Conservation (phyloP, 179 eudicot genomes). For the Heliamphora pulchella region DNA sequence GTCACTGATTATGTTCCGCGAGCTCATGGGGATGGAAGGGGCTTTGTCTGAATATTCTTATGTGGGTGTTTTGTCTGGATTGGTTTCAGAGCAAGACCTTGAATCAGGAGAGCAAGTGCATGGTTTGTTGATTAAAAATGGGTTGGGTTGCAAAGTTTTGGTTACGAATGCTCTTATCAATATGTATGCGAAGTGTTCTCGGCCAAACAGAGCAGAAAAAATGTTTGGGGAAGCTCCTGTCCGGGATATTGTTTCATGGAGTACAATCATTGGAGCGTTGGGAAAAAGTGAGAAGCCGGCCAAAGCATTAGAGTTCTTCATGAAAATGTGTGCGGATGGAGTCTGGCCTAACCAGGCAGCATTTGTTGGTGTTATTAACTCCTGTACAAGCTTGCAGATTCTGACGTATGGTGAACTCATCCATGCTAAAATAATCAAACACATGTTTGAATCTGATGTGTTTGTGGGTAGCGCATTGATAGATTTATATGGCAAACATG, state of each 20-base stretch:
- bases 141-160: slow-evolving; percentile 28
- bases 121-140: slow-evolving; percentile 47
- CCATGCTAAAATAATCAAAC: slow-evolving; percentile 51
- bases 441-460: slow-evolving; percentile 36
- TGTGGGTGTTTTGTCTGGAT: slow-evolving; percentile 48
- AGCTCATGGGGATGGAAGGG: slow-evolving; percentile 32
- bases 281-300: slow-evolving; percentile 35
- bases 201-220: slow-evolving; percentile 31
- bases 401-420: slow-evolving; percentile 39
- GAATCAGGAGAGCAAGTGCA: slow-evolving; percentile 51
- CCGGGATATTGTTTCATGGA: slow-evolving; percentile 61
- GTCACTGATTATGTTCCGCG: slow-evolving; percentile 37
- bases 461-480: slow-evolving; percentile 60
- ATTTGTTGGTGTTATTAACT: slow-evolving; percentile 36
- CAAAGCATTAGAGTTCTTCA: slow-evolving; percentile 40
- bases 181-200: slow-evolving; percentile 46
- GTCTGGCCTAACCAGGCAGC: slow-evolving; percentile 46
- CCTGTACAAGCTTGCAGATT: slow-evolving; percentile 33
- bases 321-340: slow-evolving; percentile 27
- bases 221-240: slow-evolving; percentile 31
- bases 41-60: slow-evolving; percentile 41
- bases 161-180: slow-evolving; percentile 49
- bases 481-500: slow-evolving; percentile 52
- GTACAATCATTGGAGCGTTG: slow-evolving; percentile 45
- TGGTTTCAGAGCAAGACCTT: slow-evolving; percentile 25